A percentile compares a stretch with the other conserved stretches of the same genome.
Evolutionary conservation across 768 basidiomycete species (phyloP).

Genomic region (Goffeauzyma gilvescens): DNA sequence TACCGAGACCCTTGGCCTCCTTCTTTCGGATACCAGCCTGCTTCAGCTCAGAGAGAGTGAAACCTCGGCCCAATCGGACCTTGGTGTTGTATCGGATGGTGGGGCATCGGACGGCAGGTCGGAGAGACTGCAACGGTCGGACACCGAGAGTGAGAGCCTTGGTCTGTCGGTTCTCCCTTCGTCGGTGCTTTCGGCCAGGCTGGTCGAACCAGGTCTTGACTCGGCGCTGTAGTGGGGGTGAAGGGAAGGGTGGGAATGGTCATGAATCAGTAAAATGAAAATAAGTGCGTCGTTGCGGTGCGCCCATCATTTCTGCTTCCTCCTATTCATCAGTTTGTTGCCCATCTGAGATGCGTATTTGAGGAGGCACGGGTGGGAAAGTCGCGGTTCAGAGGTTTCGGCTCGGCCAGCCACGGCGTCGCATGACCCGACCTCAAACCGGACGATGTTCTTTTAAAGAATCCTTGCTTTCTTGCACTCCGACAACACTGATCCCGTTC

Average conservation of each 20-base stretch:
- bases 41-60: slow-evolving; percentile 84
- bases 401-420: not conserved
- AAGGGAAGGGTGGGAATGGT: not conserved
- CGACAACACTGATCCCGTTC: not conserved
- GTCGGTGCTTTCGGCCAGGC: slow-evolving; percentile 88
- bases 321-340: not conserved
- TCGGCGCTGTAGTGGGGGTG: slow-evolving; percentile 35
- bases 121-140: slow-evolving; percentile 71
- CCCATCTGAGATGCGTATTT: too few species aligned
- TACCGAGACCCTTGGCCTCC: slow-evolving; percentile 78
- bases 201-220: slow-evolving; percentile 99
- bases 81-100: slow-evolving; percentile 98
- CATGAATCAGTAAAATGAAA: not conserved
- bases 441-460: not conserved
- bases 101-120: slow-evolving; percentile 88
- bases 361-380: too few species aligned
- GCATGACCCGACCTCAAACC: too few species aligned
- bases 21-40: slow-evolving; percentile 86
- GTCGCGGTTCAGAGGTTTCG: too few species aligned
- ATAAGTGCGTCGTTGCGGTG: not conserved
- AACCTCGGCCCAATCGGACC: slow-evolving; percentile 87
- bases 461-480: not conserved
- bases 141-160: slow-evolving; percentile 84
- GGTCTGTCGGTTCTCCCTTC: slow-evolving; percentile 73
- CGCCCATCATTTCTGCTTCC: not conserved